Percentiles rank a stretch among this genome's conserved stretches.
Evolutionary conservation across 2,329 filamentous ascomycete species (phyloP).

Genomic region (Polytolypa hystricis): DNA sequence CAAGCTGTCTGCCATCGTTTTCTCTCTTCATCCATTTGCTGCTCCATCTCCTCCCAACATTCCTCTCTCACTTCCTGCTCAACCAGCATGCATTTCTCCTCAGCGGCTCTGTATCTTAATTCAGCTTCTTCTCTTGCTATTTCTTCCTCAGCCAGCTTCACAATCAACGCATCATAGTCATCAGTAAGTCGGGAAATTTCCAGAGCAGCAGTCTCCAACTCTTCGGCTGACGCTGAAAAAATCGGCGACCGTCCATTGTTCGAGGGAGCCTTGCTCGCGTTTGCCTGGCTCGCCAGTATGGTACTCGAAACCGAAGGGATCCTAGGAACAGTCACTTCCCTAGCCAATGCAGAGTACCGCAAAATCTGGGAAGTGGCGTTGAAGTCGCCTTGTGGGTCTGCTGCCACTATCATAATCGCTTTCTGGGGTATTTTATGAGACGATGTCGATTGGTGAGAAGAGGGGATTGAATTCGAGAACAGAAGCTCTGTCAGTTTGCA

Average conservation of each 20-base stretch:
- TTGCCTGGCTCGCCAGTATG: conserved; percentile 37
- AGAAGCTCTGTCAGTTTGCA: conserved; percentile 77
- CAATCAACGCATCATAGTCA: conserved; percentile 63
- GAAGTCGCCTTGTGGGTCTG: conserved; percentile 85
- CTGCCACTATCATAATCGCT: conserved; percentile 91
- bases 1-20: conserved; percentile 70
- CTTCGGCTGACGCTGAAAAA: conserved; percentile 39
- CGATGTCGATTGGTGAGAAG: conserved; percentile 40
- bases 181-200: conserved; percentile 71
- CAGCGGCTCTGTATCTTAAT: conserved; percentile 55
- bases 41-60: conserved; percentile 76
- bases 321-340: conserved; percentile 84
- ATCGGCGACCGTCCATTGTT: conserved; percentile 34
- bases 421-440: conserved; percentile 53
- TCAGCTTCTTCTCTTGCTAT: conserved; percentile 61
- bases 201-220: conserved; percentile 69
- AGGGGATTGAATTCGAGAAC: conserved; percentile 80
- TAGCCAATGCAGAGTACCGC: conserved; percentile 82
- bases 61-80: conserved; percentile 84
- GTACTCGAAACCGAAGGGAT: conserved; percentile 72
- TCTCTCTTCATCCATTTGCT: conserved; percentile 61
- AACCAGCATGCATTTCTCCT: conserved; percentile 55
- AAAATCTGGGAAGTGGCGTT: conserved; percentile 95
- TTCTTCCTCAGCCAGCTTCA: conserved; percentile 59
- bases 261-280: conserved; percentile 18